Base-by-base conservation (phyloP, 257 asterid species). In the Buddleja alternifolia region DNA sequence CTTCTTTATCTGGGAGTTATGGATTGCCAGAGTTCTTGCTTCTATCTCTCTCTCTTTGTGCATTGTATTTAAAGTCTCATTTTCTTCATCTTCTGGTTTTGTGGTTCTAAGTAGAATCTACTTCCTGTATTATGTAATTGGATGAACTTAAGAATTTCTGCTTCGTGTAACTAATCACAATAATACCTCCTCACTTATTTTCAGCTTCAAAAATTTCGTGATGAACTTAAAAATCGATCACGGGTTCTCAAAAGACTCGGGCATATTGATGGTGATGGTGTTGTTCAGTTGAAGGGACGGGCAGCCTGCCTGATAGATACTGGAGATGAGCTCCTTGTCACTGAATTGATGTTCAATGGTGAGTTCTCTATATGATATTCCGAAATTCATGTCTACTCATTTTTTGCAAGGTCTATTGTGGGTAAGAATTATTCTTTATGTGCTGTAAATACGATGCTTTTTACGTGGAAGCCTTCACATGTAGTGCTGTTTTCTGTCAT, bases 241-340 rank as follows among this genome's bases (percentile, higher is more conserved):
- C 88, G 95, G 70, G 99, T 94, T 67, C 85, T 94, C 61, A 91
- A 86, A 78, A 91, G 79, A 77, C 85, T 94, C 75, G 97, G 99
- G 45, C 96, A 94, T 75, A 86, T 94, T 71, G 99, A 89, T 77
- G 72, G 80, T 63, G 97, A 94, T 73, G 84, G 93, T 14, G 87
- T 94, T 36, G 96, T 91, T 66, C 97, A 86, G 77, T 77, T 91
- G 87, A 94, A 94, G 75, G 99, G 97, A 57, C 86, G 99, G 24
- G 99, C 99, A 48, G 99, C 97, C 80, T 94, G 97, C 86, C 83
- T 91, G 72, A 89, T 94, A 74, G 99, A 94, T 79, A 94, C 99
- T 44, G 99, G 97, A 73, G 99, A 94, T 67, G 99, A 94, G 78
- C 97, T 94, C 66, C 96, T 94, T 54, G 97, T 89, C 63, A 94